phyloP scores from a whole-genome alignment of 2,329 filamentous ascomycete species.

The Periglandula ipomoeae region DNA sequence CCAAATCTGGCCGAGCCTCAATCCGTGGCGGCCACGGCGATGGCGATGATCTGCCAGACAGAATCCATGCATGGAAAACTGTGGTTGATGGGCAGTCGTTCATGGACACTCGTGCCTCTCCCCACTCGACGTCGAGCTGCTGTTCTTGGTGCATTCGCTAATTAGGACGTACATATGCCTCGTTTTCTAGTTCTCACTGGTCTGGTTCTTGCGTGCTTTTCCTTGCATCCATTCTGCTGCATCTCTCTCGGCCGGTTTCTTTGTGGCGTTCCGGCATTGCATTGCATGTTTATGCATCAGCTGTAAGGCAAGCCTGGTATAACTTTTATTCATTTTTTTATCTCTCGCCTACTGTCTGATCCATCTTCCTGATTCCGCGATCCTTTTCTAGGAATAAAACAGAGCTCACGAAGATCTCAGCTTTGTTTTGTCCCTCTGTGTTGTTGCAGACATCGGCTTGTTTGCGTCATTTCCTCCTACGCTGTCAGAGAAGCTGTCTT shows the following conservation, averaged over 20 bases:
- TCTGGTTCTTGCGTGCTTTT: background rate
- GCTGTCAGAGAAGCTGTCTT: too few relatives aligned
- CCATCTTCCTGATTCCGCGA: background rate
- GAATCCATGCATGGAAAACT: background rate
- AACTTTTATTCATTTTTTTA: background rate
- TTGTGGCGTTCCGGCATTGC: constrained; percentile 1
- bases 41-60: background rate
- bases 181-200: background rate
- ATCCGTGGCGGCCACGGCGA: background rate
- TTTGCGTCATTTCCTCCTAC: background rate
- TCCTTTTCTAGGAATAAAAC: too few relatives aligned
- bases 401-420: background rate
- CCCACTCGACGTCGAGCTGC: background rate
- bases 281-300: constrained; percentile 1
- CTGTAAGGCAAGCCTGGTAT: background rate
- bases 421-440: background rate
- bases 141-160: background rate
- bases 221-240: background rate
- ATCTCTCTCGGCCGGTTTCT: background rate
- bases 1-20: background rate
- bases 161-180: background rate
- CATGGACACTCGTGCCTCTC: background rate
- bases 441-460: background rate
- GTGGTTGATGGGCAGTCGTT: too few relatives aligned
- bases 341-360: background rate